Percentiles rank a stretch among this genome's conserved stretches.
Conservation (phyloP, 371 early-diverging fungal species). For the Chytridium lagenaria region DNA sequence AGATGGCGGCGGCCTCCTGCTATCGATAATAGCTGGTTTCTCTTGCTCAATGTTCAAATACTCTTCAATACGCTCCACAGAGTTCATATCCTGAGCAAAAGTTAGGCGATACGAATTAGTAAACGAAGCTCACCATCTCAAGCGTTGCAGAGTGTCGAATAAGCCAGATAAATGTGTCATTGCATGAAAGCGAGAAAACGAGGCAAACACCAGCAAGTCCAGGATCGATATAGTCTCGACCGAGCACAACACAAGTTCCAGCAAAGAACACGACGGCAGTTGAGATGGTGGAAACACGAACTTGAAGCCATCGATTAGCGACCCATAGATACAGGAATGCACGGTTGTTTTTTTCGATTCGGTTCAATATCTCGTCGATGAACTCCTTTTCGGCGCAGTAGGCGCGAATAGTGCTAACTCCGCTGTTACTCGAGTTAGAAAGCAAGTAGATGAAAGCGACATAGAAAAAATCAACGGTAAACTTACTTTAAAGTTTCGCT, state of each 20-base stretch:
- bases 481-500: constrained; percentile 61
- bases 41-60: constrained; percentile 51
- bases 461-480: constrained; percentile 36
- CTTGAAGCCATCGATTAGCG: constrained; percentile 85
- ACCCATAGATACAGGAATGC: constrained; percentile 83
- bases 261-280: constrained; percentile 74
- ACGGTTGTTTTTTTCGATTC: constrained; percentile 68
- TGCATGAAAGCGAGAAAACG: constrained; percentile 76
- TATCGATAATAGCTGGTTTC: constrained; percentile 36
- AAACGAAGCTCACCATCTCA: constrained; percentile 64
- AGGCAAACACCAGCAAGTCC: constrained; percentile 80
- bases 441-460: background rate
- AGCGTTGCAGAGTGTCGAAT: constrained; percentile 43
- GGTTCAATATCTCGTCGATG: constrained; percentile 23
- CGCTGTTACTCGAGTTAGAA: constrained; percentile 48
- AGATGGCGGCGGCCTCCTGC: constrained; percentile 48
- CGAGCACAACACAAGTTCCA: constrained; percentile 57
- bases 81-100: constrained; percentile 75
- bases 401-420: constrained; percentile 76
- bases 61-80: constrained; percentile 62
- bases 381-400: constrained; percentile 49
- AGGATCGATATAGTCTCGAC: constrained; percentile 57
- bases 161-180: constrained; percentile 75
- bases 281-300: constrained; percentile 74
- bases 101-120: constrained; percentile 64